Percentiles rank a stretch among this genome's conserved stretches.
Evolutionary conservation across 495 filamentous ascomycete species (phyloP).

Genomic region (Sabuloglossum arenarium): DNA sequence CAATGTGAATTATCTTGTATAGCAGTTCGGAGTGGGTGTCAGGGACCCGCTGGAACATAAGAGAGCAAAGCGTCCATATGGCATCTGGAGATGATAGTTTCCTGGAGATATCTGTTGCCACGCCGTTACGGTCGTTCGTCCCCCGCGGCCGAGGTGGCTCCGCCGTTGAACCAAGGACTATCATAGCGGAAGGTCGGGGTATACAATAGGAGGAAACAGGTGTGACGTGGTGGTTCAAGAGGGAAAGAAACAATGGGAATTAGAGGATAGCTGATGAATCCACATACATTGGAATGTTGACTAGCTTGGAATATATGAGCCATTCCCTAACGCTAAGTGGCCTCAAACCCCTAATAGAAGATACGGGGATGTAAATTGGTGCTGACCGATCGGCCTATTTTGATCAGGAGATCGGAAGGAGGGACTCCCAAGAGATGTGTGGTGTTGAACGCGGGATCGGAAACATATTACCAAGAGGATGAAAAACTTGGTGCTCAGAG

Average conservation of each 20-base stretch:
- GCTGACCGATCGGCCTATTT: no score
- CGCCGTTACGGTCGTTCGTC: slow-evolving; percentile 75
- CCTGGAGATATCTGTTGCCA: slow-evolving; percentile 89
- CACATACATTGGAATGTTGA: not conserved
- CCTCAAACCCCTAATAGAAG: no score
- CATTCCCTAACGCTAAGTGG: no score
- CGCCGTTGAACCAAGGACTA: slow-evolving; percentile 81
- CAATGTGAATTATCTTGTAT: slow-evolving; percentile 80
- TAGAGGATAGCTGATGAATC: not conserved
- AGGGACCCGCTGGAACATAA: slow-evolving; percentile 82
- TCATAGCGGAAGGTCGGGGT: slow-evolving; percentile 78
- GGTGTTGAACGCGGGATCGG: no score
- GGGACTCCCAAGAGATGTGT: no score
- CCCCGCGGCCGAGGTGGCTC: slow-evolving; percentile 82
- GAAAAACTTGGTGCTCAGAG: no score
- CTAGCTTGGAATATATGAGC: not conserved
- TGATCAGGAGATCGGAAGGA: no score
- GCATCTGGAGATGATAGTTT: slow-evolving; percentile 75
- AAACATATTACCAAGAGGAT: no score
- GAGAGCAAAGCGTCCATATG: slow-evolving; percentile 84
- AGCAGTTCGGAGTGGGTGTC: slow-evolving; percentile 75
- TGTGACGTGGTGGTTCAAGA: not conserved
- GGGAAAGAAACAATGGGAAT: not conserved
- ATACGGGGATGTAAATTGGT: no score
- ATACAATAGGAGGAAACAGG: slow-evolving; percentile 20